These are phyloP conservation scores for Lablab purpureus DNA, from an alignment of 306 rosid species.

Conservation along the genomic window DNA sequence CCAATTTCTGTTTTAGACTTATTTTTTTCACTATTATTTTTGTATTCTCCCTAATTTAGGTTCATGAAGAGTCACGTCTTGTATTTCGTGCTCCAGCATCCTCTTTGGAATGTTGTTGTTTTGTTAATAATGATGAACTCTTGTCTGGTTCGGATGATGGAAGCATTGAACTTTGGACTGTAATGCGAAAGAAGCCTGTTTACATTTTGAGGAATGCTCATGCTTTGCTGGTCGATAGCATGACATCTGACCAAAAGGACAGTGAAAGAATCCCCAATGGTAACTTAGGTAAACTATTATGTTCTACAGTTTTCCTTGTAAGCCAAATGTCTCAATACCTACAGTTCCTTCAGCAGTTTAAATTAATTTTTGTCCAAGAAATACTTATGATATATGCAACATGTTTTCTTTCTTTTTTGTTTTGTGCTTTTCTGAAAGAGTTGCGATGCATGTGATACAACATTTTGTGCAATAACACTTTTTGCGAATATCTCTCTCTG, in stretches of 20 bases:
- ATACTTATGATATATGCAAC: neutral
- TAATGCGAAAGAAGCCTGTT: slow-evolving; percentile 81
- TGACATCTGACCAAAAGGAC: slow-evolving; percentile 54
- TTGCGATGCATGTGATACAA: too few relatives aligned
- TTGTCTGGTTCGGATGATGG: slow-evolving; percentile 94
- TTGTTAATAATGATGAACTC: slow-evolving; percentile 81
- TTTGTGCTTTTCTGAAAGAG: neutral
- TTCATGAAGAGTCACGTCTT: slow-evolving; percentile 93
- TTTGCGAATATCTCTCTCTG: too few relatives aligned
- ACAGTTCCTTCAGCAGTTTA: slow-evolving; percentile 15
- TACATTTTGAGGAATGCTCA: slow-evolving; percentile 85
- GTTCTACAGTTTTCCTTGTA: neutral
- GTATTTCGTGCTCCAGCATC: slow-evolving; percentile 90
- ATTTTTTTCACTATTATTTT: slow-evolving; percentile 25
- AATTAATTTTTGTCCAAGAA: slow-evolving; percentile 7
- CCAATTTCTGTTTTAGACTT: slow-evolving; percentile 2
- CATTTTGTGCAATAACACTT: too few relatives aligned
- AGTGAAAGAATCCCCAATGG: slow-evolving; percentile 68
- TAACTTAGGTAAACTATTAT: slow-evolving; percentile 60
- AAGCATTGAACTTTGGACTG: slow-evolving; percentile 84
- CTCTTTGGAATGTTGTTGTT: slow-evolving; percentile 88
- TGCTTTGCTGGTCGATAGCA: slow-evolving; percentile 51
- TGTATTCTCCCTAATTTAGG: slow-evolving; percentile 62
- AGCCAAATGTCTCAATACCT: slow-evolving; percentile 5
- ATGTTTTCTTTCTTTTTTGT: neutral